Evolutionary conservation across 2,329 filamentous ascomycete species (phyloP).

Genomic region (Penicillium rolfsii): DNA sequence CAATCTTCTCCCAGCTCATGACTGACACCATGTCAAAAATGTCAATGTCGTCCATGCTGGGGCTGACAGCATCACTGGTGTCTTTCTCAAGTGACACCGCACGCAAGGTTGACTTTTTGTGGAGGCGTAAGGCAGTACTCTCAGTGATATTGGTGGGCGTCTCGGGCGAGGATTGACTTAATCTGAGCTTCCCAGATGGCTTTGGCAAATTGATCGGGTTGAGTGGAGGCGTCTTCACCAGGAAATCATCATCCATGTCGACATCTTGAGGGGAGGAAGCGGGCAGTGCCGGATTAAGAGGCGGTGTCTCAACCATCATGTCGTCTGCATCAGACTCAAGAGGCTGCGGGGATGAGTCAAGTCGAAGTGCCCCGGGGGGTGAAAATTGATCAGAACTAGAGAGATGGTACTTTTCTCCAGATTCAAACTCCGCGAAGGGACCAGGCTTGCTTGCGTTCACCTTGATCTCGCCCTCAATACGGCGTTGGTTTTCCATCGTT

Average conservation of each 20-base stretch:
- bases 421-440: not conserved
- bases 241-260: not conserved
- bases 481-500: not conserved
- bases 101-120: not conserved
- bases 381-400: not conserved
- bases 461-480: not conserved
- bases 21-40: slow-evolving; percentile 8
- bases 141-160: no score
- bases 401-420: not conserved
- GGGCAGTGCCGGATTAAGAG: slow-evolving; percentile 7
- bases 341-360: not conserved
- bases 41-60: slow-evolving; percentile 12
- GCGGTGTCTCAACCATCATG: slow-evolving; percentile 14
- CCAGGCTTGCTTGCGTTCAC: not conserved
- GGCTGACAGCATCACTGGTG: not conserved
- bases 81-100: not conserved
- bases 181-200: not conserved
- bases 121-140: not conserved
- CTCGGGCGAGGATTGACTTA: not conserved
- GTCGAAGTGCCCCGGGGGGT: not conserved
- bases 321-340: slow-evolving; percentile 1
- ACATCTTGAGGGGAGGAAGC: slow-evolving; percentile 1
- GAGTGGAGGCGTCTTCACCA: slow-evolving; percentile 3
- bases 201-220: not conserved
- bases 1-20: slow-evolving; percentile 3